phyloP scores from a whole-genome alignment of 306 rosid species.

The Cyclanthera cordifolia region DNA sequence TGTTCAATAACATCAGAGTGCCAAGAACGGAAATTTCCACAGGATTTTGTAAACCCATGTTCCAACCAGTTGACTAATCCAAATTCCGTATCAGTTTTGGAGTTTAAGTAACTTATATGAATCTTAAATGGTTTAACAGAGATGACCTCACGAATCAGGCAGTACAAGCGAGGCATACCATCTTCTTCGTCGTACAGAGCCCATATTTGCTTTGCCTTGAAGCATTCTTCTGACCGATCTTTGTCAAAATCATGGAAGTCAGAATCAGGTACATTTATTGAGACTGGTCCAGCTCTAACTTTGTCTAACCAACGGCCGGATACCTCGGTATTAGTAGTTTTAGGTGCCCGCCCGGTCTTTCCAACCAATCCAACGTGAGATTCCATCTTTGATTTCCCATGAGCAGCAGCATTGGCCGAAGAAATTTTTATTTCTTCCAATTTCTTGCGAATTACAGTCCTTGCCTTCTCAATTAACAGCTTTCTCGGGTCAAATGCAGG shows the following conservation, averaged over 20 bases:
- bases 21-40: constrained; percentile 85
- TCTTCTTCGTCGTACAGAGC: constrained; percentile 97
- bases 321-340: constrained; percentile 24
- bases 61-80: constrained; percentile 76
- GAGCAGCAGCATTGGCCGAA: constrained; percentile 30
- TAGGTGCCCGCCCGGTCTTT: constrained; percentile 21
- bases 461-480: constrained; percentile 74
- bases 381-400: constrained; percentile 28
- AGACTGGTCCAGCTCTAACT: constrained; percentile 37
- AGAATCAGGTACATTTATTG: constrained; percentile 75
- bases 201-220: constrained; percentile 96
- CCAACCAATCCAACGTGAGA: constrained; percentile 32
- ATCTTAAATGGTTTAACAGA: constrained; percentile 76
- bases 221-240: constrained; percentile 87
- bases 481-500: constrained; percentile 76
- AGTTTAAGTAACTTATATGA: constrained; percentile 69
- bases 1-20: constrained; percentile 72
- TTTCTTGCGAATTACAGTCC: constrained; percentile 62
- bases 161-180: constrained; percentile 98
- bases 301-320: constrained; percentile 36
- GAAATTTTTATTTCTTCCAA: constrained; percentile 62
- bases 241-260: constrained; percentile 96
- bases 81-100: constrained; percentile 84
- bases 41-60: constrained; percentile 87
- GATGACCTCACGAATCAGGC: constrained; percentile 81